Percentiles rank a stretch among this genome's conserved stretches.
Conservation (phyloP, 2,329 filamentous ascomycete species). For the Ambrosiella beaveri region DNA sequence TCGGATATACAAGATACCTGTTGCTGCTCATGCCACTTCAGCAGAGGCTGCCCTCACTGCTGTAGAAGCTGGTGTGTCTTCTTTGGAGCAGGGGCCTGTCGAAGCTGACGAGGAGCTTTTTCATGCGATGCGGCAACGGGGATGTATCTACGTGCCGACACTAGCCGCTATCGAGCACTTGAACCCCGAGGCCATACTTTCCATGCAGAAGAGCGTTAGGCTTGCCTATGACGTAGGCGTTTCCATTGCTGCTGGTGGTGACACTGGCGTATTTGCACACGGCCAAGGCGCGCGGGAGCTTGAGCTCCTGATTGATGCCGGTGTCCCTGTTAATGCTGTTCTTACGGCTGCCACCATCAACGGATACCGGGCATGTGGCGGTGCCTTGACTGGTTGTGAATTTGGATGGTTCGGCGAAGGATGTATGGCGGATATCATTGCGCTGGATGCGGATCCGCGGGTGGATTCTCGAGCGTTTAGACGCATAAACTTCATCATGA, state of each 20-base stretch:
- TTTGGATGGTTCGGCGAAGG: constrained; percentile 36
- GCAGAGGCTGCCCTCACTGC: constrained; percentile 28
- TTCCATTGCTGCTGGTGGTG: constrained; percentile 33
- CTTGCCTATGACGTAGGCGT: constrained; percentile 29
- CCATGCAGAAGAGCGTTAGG: constrained; percentile 24
- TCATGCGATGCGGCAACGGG: constrained; percentile 26
- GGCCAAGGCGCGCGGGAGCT: constrained; percentile 35
- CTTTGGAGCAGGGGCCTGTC: constrained; percentile 28
- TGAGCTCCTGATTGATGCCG: constrained; percentile 35
- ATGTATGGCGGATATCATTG: constrained; percentile 33
- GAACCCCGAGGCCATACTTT: constrained; percentile 17
- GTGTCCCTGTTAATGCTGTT: constrained; percentile 31
- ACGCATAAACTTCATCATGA: constrained; percentile 38
- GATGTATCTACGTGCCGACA: constrained; percentile 35
- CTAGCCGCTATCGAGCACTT: constrained; percentile 27
- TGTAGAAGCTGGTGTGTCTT: constrained; percentile 27
- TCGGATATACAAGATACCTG: constrained; percentile 22
- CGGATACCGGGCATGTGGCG: constrained; percentile 39
- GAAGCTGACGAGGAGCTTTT: constrained; percentile 25
- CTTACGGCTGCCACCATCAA: constrained; percentile 32
- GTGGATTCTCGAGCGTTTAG: constrained; percentile 26
- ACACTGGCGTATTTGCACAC: constrained; percentile 36
- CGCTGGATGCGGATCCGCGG: constrained; percentile 27
- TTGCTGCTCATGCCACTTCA: constrained; percentile 27
- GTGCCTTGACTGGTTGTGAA: constrained; percentile 10